Percentiles rank a stretch among this genome's conserved stretches.
phyloP scores from a whole-genome alignment of 2,329 filamentous ascomycete genomes.

The Penicillium vulpinum region DNA sequence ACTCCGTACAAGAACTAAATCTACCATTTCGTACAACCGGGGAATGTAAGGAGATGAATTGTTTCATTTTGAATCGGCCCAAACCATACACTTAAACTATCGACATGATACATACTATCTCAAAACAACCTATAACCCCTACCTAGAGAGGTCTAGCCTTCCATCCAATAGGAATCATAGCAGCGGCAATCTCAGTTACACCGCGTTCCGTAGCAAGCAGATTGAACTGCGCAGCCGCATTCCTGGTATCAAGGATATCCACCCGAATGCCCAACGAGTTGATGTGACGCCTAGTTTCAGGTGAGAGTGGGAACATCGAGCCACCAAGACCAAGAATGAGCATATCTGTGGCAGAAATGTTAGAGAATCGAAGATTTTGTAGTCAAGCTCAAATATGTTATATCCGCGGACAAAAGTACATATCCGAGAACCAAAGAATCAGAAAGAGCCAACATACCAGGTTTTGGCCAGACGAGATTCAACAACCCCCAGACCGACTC shows the following conservation, averaged over 20 bases:
- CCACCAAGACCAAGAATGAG: slow-evolving; percentile 85
- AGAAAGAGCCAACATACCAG: slow-evolving; percentile 60
- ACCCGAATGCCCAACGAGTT: slow-evolving; percentile 78
- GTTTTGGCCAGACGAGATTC: slow-evolving; percentile 79
- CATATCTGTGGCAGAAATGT: slow-evolving; percentile 60
- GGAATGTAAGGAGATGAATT: slow-evolving; percentile 8
- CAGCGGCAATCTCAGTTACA: slow-evolving; percentile 79
- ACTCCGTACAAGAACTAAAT: neutral
- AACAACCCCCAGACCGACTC: slow-evolving; percentile 72
- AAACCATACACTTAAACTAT: neutral
- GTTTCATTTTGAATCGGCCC: neutral
- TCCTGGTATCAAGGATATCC: slow-evolving; percentile 87
- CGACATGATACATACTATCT: neutral
- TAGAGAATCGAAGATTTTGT: neutral
- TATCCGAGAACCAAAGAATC: slow-evolving; percentile 3
- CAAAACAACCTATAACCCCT: neutral
- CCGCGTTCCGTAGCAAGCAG: slow-evolving; percentile 91
- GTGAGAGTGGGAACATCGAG: slow-evolving; percentile 72
- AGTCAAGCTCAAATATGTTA: neutral
- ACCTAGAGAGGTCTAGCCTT: slow-evolving; percentile 43
- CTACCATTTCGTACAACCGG: neutral
- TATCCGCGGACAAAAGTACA: slow-evolving; percentile 1
- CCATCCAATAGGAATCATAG: slow-evolving; percentile 84
- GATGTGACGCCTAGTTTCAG: slow-evolving; percentile 69
- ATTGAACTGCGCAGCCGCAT: slow-evolving; percentile 94